Conservation (phyloP, 768 basidiomycete genomes). For the Phlegmacium glaucopus region DNA sequence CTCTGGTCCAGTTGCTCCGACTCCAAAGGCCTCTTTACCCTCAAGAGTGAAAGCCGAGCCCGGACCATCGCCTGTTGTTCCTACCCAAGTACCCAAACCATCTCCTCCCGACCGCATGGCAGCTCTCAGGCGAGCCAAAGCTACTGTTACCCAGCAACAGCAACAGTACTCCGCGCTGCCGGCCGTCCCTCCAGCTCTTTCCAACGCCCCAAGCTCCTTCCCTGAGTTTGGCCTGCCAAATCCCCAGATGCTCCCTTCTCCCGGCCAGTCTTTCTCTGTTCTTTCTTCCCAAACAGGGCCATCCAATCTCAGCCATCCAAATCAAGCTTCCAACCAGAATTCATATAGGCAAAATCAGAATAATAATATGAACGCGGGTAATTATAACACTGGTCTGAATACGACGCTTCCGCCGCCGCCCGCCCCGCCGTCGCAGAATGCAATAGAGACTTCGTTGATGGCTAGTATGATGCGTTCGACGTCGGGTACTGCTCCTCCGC, state of each 20-base stretch:
- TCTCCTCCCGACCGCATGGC: conserved; percentile 19
- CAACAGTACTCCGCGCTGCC: conserved; percentile 5
- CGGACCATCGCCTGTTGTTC: background rate
- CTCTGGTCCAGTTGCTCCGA: conserved; percentile 1
- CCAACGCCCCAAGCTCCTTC: background rate
- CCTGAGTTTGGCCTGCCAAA: background rate
- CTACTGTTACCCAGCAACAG: conserved; percentile 9
- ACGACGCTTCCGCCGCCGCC: background rate
- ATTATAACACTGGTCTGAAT: background rate
- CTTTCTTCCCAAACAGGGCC: conserved; percentile 6
- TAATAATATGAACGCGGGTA: background rate
- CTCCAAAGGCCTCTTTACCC: background rate
- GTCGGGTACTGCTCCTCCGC: background rate
- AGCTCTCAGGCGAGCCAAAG: conserved; percentile 21
- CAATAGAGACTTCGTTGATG: conserved; percentile 6
- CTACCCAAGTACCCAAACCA: background rate
- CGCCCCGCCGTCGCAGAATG: background rate
- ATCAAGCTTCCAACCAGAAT: background rate
- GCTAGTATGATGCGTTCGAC: conserved; percentile 4
- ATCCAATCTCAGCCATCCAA: background rate
- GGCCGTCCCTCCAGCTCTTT: conserved; percentile 1
- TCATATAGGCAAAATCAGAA: background rate
- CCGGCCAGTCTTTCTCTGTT: conserved; percentile 17
- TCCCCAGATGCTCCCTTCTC: conserved; percentile 25
- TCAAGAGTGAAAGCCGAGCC: conserved; percentile 10